phyloP scores from a whole-genome alignment of 75 land plant genomes.

The Pseudotsuga menziesii region DNA sequence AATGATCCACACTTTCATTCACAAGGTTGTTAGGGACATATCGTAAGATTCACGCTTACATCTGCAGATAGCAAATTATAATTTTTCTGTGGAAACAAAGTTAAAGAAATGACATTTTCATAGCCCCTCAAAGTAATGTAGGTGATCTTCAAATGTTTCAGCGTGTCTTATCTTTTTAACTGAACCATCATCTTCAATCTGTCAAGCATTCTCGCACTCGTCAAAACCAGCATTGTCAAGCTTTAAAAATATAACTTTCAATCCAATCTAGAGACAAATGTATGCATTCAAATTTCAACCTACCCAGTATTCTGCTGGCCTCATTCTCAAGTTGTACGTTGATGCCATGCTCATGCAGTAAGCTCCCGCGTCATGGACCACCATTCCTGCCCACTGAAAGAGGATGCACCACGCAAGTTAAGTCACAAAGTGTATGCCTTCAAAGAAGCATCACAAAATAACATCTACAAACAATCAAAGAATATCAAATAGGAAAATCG shows the following conservation, averaged over 20 bases:
- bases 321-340: conserved; percentile 97
- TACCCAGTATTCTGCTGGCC: conserved; percentile 99
- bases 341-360: conserved; percentile 99
- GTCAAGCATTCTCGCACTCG: background rate
- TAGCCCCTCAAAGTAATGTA: conserved; percentile 80
- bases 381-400: conserved; percentile 81
- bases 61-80: background rate
- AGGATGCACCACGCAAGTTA: conserved; percentile 1
- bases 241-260: conserved; percentile 8
- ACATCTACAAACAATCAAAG: background rate
- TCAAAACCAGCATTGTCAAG: background rate
- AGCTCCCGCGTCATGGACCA: conserved; percentile 99
- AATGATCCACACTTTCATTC: background rate
- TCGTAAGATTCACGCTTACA: background rate
- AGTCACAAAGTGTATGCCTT: background rate
- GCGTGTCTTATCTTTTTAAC: conserved; percentile 72
- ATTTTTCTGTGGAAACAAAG: background rate
- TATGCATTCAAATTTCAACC: background rate
- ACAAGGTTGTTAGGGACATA: background rate
- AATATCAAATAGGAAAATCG: background rate
- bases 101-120: conserved; percentile 16
- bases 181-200: conserved; percentile 71
- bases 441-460: conserved; percentile 3
- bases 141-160: conserved; percentile 86
- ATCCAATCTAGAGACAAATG: background rate